phyloP scores from a whole-genome alignment of 2,329 filamentous ascomycete genomes.

The Fusarium illudens region DNA sequence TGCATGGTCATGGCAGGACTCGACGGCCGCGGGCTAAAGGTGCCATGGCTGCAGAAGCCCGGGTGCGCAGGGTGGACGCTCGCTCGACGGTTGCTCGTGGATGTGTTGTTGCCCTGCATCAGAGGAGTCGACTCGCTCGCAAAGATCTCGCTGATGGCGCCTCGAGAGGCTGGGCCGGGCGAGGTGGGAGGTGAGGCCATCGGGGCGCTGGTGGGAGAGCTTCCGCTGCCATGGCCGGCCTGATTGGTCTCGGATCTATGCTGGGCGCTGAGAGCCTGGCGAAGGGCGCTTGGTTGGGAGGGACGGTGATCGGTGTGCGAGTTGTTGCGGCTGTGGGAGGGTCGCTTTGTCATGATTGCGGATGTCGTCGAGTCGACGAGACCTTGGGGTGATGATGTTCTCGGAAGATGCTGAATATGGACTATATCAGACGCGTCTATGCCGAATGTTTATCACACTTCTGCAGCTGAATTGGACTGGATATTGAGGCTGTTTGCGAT shows the following conservation, averaged over 20 bases:
- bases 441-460: neutral
- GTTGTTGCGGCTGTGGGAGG: constrained; percentile 43
- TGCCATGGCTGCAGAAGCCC: constrained; percentile 73
- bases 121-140: constrained; percentile 62
- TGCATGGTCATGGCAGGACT: constrained; percentile 54
- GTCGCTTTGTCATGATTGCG: constrained; percentile 39
- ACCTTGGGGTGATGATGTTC: neutral
- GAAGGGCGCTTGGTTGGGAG: constrained; percentile 55
- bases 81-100: constrained; percentile 25
- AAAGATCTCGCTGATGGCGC: constrained; percentile 23
- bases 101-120: constrained; percentile 45
- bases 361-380: no score
- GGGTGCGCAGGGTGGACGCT: constrained; percentile 50
- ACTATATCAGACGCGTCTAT: neutral
- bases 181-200: constrained; percentile 34
- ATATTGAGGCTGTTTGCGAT: neutral
- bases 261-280: constrained; percentile 53
- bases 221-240: constrained; percentile 8
- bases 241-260: constrained; percentile 29
- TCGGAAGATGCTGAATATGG: neutral
- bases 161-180: constrained; percentile 36
- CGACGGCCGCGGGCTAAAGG: constrained; percentile 74
- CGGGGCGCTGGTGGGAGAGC: constrained; percentile 30
- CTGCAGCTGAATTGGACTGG: constrained; percentile 1
- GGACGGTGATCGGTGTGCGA: constrained; percentile 51